A percentile compares a stretch with the other conserved stretches of the same genome.
These are phyloP conservation scores for Mycena maculata DNA, from an alignment of 768 basidiomycete species.

Conservation along the genomic window DNA sequence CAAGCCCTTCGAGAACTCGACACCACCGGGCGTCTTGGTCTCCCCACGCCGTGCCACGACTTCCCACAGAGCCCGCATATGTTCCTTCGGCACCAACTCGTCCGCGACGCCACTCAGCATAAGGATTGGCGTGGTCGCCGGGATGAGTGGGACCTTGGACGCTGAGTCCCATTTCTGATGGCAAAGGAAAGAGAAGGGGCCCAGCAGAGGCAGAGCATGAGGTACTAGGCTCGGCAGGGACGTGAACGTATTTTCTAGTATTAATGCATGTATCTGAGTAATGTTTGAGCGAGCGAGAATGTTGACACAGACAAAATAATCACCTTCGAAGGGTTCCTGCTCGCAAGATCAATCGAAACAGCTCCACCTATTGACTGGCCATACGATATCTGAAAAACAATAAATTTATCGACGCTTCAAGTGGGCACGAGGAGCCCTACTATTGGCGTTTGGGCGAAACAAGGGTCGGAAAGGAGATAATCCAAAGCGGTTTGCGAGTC, in stretches of 20 bases:
- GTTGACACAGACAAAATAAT: background rate
- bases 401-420: background rate
- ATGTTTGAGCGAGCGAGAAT: background rate
- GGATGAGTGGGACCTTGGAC: slow-evolving; percentile 71
- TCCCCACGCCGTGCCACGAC: slow-evolving; percentile 67
- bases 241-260: slow-evolving; percentile 95
- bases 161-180: slow-evolving; percentile 91
- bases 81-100: slow-evolving; percentile 77
- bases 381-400: slow-evolving; percentile 69
- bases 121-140: slow-evolving; percentile 75
- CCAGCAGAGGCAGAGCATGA: slow-evolving; percentile 76
- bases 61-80: slow-evolving; percentile 83
- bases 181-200: slow-evolving; percentile 81
- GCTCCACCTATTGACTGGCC: slow-evolving; percentile 94
- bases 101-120: slow-evolving; percentile 84
- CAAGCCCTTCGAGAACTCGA: slow-evolving; percentile 57
- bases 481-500: slow-evolving; percentile 90
- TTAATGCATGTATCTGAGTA: slow-evolving; percentile 76
- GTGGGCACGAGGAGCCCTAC: slow-evolving; percentile 51
- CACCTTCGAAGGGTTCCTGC: slow-evolving; percentile 78
- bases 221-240: slow-evolving; percentile 89
- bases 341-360: slow-evolving; percentile 89
- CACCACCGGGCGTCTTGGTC: slow-evolving; percentile 51
- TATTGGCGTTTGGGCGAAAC: slow-evolving; percentile 73
- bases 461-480: slow-evolving; percentile 72